phyloP scores from a whole-genome alignment of 2,329 filamentous ascomycete genomes.

The Alternaria ventricosa region DNA sequence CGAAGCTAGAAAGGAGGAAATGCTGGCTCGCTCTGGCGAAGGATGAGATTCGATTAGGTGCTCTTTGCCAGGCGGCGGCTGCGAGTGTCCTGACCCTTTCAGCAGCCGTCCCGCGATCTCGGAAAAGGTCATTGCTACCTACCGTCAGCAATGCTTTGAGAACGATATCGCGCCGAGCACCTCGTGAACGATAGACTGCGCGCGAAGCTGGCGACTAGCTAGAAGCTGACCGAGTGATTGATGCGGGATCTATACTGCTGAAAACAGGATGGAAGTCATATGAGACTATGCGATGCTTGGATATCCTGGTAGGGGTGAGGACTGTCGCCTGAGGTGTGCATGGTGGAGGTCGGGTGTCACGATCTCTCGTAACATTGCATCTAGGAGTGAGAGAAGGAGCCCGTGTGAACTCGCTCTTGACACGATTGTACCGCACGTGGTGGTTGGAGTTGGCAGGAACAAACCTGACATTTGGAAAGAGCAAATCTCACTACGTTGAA shows the following conservation, averaged over 20 bases:
- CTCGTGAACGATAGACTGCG: slow-evolving; percentile 32
- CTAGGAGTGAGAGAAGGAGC: slow-evolving; percentile 12
- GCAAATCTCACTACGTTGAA: not conserved
- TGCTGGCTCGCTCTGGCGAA: slow-evolving; percentile 25
- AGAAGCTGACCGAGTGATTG: slow-evolving; percentile 42
- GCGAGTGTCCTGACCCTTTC: slow-evolving; percentile 43
- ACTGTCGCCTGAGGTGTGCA: slow-evolving; percentile 35
- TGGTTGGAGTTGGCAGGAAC: not conserved
- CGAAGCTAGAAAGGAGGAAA: slow-evolving; percentile 15
- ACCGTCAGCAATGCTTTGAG: slow-evolving; percentile 25
- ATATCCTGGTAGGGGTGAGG: slow-evolving; percentile 39
- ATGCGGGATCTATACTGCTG: slow-evolving; percentile 44
- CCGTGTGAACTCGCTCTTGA: slow-evolving; percentile 10
- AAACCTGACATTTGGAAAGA: not conserved
- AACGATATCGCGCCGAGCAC: slow-evolving; percentile 9
- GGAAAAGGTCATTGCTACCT: slow-evolving; percentile 38
- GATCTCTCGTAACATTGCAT: not conserved
- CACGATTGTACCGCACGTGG: not conserved
- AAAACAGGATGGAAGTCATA: slow-evolving; percentile 47
- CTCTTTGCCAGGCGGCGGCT: slow-evolving; percentile 30
- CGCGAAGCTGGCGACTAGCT: slow-evolving; percentile 32
- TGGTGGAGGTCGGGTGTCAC: slow-evolving; percentile 10
- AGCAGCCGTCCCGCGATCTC: slow-evolving; percentile 43
- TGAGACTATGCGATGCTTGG: slow-evolving; percentile 48
- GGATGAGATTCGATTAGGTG: slow-evolving; percentile 18